A percentile compares a stretch with the other conserved stretches of the same genome.
These are phyloP conservation scores for Periconia sp. DNA, from an alignment of 2,329 filamentous ascomycete species.

Conservation along the genomic window DNA sequence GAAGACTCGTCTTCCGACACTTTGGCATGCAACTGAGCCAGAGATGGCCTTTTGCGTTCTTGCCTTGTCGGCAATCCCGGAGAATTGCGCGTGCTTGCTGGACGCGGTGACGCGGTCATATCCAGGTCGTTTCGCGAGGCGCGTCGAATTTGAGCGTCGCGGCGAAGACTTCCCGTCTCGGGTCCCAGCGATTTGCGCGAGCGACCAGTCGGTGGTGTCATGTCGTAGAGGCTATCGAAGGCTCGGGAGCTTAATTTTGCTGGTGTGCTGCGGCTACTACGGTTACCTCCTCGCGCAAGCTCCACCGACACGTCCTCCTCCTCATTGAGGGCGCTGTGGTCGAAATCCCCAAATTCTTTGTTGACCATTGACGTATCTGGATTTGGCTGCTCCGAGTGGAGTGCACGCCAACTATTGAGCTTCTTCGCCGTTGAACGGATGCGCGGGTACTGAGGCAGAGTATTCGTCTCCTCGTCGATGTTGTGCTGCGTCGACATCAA, in stretches of 20 bases:
- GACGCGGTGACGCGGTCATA: slow-evolving; percentile 43
- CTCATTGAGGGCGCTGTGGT: slow-evolving; percentile 47
- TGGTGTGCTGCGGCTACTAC: slow-evolving; percentile 44
- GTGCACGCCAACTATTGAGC: slow-evolving; percentile 44
- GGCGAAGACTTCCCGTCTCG: slow-evolving; percentile 47
- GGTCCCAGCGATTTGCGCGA: slow-evolving; percentile 41
- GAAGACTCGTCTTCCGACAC: slow-evolving; percentile 61
- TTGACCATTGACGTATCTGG: slow-evolving; percentile 47
- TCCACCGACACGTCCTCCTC: slow-evolving; percentile 63
- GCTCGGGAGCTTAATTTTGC: slow-evolving; percentile 57
- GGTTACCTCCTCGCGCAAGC: slow-evolving; percentile 58
- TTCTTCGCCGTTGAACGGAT: slow-evolving; percentile 48
- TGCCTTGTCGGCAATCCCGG: slow-evolving; percentile 37
- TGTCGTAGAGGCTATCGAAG: slow-evolving; percentile 56
- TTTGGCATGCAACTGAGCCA: slow-evolving; percentile 63
- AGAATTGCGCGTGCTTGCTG: slow-evolving; percentile 44
- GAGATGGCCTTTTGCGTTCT: slow-evolving; percentile 53
- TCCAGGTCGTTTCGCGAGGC: slow-evolving; percentile 51
- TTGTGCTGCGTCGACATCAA: slow-evolving; percentile 47
- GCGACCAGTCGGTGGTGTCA: slow-evolving; percentile 50
- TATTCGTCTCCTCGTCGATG: slow-evolving; percentile 44
- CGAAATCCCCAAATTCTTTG: slow-evolving; percentile 48
- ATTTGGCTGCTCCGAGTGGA: slow-evolving; percentile 39
- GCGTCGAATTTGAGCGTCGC: slow-evolving; percentile 54
- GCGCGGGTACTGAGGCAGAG: slow-evolving; percentile 37